Percentiles rank a stretch among this genome's conserved stretches.
Evolutionary conservation across 352 stramenopile species (phyloP).

Genomic region (Phytopythium montanum): DNA sequence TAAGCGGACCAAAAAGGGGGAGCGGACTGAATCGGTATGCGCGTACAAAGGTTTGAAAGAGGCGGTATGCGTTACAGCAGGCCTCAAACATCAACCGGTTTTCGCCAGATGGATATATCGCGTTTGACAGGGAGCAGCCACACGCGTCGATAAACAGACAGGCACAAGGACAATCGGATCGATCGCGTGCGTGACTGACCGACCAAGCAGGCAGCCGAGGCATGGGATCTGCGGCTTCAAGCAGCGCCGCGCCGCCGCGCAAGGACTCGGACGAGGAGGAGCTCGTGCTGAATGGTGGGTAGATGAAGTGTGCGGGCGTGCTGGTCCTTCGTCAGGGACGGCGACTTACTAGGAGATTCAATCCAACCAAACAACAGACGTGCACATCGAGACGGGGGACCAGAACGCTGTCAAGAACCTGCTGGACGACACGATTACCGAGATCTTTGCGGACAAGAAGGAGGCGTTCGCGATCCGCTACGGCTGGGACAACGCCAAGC

Average conservation of each 20-base stretch:
- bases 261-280: constrained; percentile 58
- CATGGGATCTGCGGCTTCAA: constrained; percentile 35
- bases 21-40: not conserved
- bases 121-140: not conserved
- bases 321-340: not conserved
- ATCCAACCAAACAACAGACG: too few relatives aligned
- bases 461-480: constrained; percentile 67
- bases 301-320: not conserved
- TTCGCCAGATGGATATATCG: not conserved
- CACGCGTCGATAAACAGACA: constrained; percentile 17
- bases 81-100: not conserved
- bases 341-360: not conserved
- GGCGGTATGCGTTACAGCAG: not conserved
- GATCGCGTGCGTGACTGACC: constrained; percentile 11
- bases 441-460: constrained; percentile 63
- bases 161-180: constrained; percentile 15
- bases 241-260: constrained; percentile 33
- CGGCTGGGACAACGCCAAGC: constrained; percentile 81
- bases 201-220: not conserved
- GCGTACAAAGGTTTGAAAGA: not conserved
- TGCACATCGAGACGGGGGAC: constrained; percentile 78
- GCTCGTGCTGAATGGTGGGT: constrained; percentile 64
- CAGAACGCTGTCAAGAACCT: constrained; percentile 87
- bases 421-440: constrained; percentile 74
- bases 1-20: constrained; percentile 1